phyloP scores from a whole-genome alignment of 2,329 filamentous ascomycete species.

The Pyrenophora graminea region DNA sequence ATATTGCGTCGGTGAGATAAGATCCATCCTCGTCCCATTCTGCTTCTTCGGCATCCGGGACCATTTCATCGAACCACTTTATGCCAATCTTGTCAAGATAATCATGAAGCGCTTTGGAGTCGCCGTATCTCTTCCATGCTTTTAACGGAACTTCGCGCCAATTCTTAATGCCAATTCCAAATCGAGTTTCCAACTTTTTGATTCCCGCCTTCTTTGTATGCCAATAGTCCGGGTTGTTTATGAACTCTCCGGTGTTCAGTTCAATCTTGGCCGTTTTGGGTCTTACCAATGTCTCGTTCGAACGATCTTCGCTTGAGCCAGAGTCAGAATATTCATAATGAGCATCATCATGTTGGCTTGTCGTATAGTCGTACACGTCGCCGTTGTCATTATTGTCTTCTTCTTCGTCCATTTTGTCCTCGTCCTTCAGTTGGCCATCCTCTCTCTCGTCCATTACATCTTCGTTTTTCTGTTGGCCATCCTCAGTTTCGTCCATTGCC shows the following conservation, averaged over 20 bases:
- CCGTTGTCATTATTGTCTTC: no score
- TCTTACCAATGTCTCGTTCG: neutral
- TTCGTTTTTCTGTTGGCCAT: no score
- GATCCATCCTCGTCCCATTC: neutral
- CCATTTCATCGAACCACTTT: neutral
- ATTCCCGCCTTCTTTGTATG: neutral
- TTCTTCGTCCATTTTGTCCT: no score
- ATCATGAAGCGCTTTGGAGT: neutral
- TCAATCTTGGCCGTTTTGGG: neutral
- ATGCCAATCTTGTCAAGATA: neutral
- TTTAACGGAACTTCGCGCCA: neutral
- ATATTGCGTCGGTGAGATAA: no score
- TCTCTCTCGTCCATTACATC: no score
- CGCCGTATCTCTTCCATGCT: neutral
- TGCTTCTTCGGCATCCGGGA: neutral
- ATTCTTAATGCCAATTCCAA: neutral
- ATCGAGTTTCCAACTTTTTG: neutral
- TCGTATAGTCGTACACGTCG: no score
- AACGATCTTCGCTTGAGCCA: no score
- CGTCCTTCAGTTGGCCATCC: no score
- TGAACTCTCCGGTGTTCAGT: neutral
- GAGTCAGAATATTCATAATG: no score
- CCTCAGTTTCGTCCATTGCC: no score
- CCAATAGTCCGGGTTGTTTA: neutral
- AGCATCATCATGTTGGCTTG: no score